These are phyloP conservation scores for Saksenaea oblongispora DNA, from an alignment of 371 early-diverging fungal genomes.

Conservation along the genomic window DNA sequence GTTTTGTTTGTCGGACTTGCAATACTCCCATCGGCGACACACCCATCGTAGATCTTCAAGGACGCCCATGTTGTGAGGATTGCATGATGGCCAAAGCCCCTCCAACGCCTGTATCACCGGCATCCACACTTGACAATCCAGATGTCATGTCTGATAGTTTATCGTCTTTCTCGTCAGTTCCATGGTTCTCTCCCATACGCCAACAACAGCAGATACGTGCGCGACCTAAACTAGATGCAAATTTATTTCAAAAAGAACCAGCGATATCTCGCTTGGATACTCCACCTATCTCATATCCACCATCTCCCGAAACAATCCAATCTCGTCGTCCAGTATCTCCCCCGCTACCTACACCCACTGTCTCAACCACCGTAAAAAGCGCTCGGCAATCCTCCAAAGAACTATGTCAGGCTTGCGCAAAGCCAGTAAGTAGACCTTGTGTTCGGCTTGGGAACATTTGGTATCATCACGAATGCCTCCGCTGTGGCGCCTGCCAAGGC, in stretches of 20 bases:
- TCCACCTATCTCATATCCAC: slow-evolving; percentile 14
- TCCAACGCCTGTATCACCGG: not conserved
- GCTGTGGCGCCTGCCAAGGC: slow-evolving; percentile 65
- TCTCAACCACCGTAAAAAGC: not conserved
- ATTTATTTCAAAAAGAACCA: slow-evolving; percentile 17
- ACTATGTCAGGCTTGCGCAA: slow-evolving; percentile 30
- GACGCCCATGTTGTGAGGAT: slow-evolving; percentile 66
- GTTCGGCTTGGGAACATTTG: slow-evolving; percentile 31
- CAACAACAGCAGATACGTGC: not conserved
- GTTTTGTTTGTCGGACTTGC: slow-evolving; percentile 51
- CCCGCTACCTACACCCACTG: not conserved
- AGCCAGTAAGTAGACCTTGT: slow-evolving; percentile 22
- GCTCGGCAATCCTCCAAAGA: not conserved
- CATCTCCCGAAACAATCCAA: slow-evolving; percentile 12
- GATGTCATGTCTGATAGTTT: not conserved
- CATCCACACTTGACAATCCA: slow-evolving; percentile 5
- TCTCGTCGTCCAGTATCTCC: slow-evolving; percentile 10
- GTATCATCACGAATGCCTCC: slow-evolving; percentile 69
- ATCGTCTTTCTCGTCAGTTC: not conserved
- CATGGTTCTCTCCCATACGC: not conserved
- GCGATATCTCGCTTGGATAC: slow-evolving; percentile 16
- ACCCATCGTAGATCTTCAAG: slow-evolving; percentile 62
- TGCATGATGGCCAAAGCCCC: slow-evolving; percentile 57
- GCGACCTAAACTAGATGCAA: slow-evolving; percentile 14
- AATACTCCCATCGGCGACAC: slow-evolving; percentile 22